Evolutionary conservation across 2,329 filamentous ascomycete genomes (phyloP), one percentile per base, ranked within the genome.

Genomic region (Colletotrichum siamense): DNA sequence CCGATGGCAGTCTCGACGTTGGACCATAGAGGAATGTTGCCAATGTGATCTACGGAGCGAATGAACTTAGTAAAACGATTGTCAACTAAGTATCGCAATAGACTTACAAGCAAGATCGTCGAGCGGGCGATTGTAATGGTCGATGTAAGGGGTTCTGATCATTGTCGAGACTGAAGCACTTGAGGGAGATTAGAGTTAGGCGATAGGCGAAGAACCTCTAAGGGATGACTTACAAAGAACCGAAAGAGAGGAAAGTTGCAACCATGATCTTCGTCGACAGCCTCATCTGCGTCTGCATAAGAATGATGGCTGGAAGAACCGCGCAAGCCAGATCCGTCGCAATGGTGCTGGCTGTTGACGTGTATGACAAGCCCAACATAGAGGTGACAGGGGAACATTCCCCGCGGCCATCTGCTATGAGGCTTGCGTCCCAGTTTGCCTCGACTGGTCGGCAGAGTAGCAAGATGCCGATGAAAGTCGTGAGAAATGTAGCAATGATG

Each of bases 271-370:
- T 79, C 13, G 66, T 77, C 12, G 73, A 74, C 4, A 73, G 70
- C 71, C 81, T 79, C 81, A 84, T 83, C 69, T 84, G 82, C 15
- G 81, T 82, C 2, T 79, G 79, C 80, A 80, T 84, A 1, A 85
- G 74, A 28, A 85, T 79, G 15, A 83, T 69, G 0, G 80, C 83
- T 0, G 82, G 83, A 2, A 85, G 73, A 1, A 84, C 73, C 0
- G 81, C 81, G 6, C 81, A 82, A 15, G 81, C 81, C 55, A 83
- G 32, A 68, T 84, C 82, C n/a, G 82, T 85, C 8, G 79, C 73
- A 32, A 85, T 83, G 18, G 83, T 83, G 24, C 79, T 79, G 3
- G 79, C 81, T 1, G 82, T 84, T 5, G 83, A 82, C 4, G 79
- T 83, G 39, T 84, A 78, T 18, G 74, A 71, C 63, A 78, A 22